Evolutionary conservation across 2,329 filamentous ascomycete species (phyloP).

Genomic region (Colletotrichum sp.): DNA sequence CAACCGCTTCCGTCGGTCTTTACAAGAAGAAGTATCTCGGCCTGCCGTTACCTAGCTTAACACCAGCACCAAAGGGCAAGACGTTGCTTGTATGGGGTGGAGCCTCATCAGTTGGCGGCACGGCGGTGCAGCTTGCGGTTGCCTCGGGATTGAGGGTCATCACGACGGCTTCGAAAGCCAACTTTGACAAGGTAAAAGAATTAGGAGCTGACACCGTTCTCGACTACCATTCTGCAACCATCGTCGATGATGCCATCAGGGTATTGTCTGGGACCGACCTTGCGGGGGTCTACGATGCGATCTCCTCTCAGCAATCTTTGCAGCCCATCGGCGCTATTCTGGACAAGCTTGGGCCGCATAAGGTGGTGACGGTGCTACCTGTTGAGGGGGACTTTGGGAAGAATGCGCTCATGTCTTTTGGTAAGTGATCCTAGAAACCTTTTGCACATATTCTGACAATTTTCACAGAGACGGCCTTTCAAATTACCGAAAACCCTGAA

Average conservation of each 20-base stretch:
- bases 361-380: neutral
- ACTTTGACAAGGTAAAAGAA: slow-evolving; percentile 43
- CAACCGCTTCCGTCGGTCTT: slow-evolving; percentile 24
- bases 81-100: slow-evolving; percentile 49
- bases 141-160: slow-evolving; percentile 50
- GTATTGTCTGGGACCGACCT: neutral
- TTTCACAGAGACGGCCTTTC: neutral
- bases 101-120: slow-evolving; percentile 47
- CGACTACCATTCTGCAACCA: slow-evolving; percentile 42
- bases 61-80: slow-evolving; percentile 19
- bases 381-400: neutral
- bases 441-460: rapidly evolving
- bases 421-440: neutral
- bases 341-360: neutral
- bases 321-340: neutral
- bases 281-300: neutral
- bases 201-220: slow-evolving; percentile 49
- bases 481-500: neutral
- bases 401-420: neutral
- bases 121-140: slow-evolving; percentile 48
- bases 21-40: slow-evolving; percentile 24
- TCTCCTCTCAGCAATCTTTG: neutral
- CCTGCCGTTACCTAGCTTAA: neutral
- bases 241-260: slow-evolving; percentile 26
- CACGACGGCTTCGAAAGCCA: slow-evolving; percentile 44